phyloP scores from a whole-genome alignment of 768 basidiomycete genomes.

The Hemileccinum rubropunctum region DNA sequence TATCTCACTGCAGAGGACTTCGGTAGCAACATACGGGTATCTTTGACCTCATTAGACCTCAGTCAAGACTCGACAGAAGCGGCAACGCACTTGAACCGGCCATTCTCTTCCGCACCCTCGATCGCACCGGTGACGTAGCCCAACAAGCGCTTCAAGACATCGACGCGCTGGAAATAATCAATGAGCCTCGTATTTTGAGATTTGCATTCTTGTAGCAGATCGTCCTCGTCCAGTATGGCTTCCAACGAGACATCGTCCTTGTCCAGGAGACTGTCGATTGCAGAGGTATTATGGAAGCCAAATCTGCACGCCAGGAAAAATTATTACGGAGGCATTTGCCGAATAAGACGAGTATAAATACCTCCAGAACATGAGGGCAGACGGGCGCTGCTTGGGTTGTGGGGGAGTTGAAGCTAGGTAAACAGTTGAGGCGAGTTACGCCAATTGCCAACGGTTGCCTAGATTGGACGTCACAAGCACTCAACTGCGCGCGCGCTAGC shows the following conservation, averaged over 20 bases:
- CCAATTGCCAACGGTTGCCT: conserved; percentile 19
- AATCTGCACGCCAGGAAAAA: conserved; percentile 51
- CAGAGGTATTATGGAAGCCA: conserved; percentile 84
- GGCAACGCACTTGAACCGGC: conserved; percentile 72
- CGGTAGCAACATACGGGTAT: conserved; percentile 90
- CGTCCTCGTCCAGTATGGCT: conserved; percentile 89
- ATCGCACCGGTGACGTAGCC: conserved; percentile 87
- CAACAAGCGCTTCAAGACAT: conserved; percentile 76
- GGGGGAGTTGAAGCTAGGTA: conserved; percentile 2
- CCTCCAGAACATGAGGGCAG: conserved; percentile 48
- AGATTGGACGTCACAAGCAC: conserved; percentile 19
- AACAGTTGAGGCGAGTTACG: conserved; percentile 22
- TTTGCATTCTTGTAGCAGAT: conserved; percentile 94
- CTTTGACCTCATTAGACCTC: conserved; percentile 38
- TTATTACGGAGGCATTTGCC: not conserved
- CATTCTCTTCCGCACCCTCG: conserved; percentile 75
- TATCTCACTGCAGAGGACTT: conserved; percentile 93
- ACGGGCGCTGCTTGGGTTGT: conserved; percentile 16
- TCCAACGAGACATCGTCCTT: conserved; percentile 89
- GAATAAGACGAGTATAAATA: conserved; percentile 21
- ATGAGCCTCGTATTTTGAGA: conserved; percentile 87
- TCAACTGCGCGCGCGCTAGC: not conserved
- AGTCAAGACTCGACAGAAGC: not conserved
- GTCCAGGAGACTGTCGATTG: conserved; percentile 88
- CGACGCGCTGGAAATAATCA: conserved; percentile 80